These are phyloP conservation scores for Fraxinus sp. DNA, from an alignment of 305 asterid genomes.

Conservation along the genomic window DNA sequence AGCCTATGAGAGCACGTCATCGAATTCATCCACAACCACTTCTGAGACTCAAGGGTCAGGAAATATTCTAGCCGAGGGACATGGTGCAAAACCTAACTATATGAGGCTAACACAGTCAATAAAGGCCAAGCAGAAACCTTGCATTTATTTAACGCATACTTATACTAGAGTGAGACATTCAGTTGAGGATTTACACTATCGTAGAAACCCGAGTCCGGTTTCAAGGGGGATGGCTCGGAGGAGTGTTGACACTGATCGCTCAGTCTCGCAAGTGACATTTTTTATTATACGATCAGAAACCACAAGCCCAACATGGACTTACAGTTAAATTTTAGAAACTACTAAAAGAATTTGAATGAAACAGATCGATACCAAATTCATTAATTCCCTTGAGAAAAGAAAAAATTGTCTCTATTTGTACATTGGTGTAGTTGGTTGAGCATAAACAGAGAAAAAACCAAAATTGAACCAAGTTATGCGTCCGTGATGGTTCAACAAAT, in stretches of 20 bases:
- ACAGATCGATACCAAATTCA: background rate
- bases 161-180: slow-evolving; percentile 48
- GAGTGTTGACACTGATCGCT: slow-evolving; percentile 44
- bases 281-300: background rate
- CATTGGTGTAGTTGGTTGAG: background rate
- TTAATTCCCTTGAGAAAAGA: background rate
- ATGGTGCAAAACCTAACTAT: slow-evolving; percentile 46
- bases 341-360: background rate
- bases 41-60: slow-evolving; percentile 26
- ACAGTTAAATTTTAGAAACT: background rate
- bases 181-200: slow-evolving; percentile 41
- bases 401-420: background rate
- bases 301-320: background rate
- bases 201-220: slow-evolving; percentile 57
- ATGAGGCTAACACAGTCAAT: slow-evolving; percentile 64
- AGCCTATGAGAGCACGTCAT: slow-evolving; percentile 51
- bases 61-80: slow-evolving; percentile 13
- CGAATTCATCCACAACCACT: slow-evolving; percentile 70
- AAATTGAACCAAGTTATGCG: background rate
- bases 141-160: slow-evolving; percentile 19
- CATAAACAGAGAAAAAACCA: background rate
- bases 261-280: background rate
- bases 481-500: background rate
- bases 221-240: slow-evolving; percentile 53
- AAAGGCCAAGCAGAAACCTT: slow-evolving; percentile 64